Evolutionary conservation across 805 yeast species (phyloP).

Genomic region (Candida nonsorbophila): DNA sequence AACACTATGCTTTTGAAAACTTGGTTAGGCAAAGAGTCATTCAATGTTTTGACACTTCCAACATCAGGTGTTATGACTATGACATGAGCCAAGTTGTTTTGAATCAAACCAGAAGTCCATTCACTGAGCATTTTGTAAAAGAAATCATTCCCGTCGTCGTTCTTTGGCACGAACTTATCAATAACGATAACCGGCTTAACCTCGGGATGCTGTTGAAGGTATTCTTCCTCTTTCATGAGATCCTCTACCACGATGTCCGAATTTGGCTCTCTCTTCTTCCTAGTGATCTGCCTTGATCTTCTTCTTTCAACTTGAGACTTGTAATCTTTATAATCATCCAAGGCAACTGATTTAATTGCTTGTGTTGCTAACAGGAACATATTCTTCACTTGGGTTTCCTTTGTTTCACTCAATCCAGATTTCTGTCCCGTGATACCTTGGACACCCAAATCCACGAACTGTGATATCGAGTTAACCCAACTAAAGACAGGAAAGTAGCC

Average conservation of each 20-base stretch:
- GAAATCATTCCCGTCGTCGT: constrained; percentile 52
- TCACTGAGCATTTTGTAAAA: constrained; percentile 73
- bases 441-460: constrained; percentile 75
- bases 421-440: constrained; percentile 94
- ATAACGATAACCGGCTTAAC: constrained; percentile 81
- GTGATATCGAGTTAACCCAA: constrained; percentile 79
- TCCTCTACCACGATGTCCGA: constrained; percentile 15
- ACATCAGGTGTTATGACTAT: constrained; percentile 82
- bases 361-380: constrained; percentile 68
- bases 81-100: constrained; percentile 83
- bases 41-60: constrained; percentile 62
- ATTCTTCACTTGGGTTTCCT: constrained; percentile 74
- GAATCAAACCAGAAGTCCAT: constrained; percentile 80
- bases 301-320: constrained; percentile 13
- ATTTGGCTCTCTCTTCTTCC: constrained; percentile 10
- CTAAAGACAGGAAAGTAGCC: constrained; percentile 95
- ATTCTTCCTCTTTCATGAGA: constrained; percentile 69
- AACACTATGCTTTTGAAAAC: constrained; percentile 72
- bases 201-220: constrained; percentile 78
- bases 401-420: constrained; percentile 79
- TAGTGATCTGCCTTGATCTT: constrained; percentile 14
- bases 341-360: constrained; percentile 65
- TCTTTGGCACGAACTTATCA: constrained; percentile 60
- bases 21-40: constrained; percentile 77
- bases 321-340: constrained; percentile 25